phyloP scores from a whole-genome alignment of 1,284 basidiomycete genomes.

The Lignosus rhinocerotis region DNA sequence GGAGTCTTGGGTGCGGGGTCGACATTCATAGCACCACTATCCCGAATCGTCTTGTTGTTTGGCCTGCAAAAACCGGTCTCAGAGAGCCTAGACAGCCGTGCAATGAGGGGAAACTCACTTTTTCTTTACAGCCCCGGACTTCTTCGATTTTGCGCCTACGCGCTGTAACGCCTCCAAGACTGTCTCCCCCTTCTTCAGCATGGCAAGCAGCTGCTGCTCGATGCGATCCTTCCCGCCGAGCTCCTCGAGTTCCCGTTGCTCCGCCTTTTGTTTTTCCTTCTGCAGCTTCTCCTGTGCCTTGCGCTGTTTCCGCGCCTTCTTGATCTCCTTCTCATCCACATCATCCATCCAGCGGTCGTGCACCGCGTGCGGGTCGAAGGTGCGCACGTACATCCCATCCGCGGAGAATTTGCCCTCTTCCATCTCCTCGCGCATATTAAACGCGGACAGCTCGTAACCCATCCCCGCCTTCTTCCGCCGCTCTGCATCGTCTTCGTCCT shows the following conservation, averaged over 20 bases:
- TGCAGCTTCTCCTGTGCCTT: conserved; percentile 69
- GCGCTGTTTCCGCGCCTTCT: conserved; percentile 74
- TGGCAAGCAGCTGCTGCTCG: conserved; percentile 67
- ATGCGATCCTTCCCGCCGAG: conserved; percentile 68
- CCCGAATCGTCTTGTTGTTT: conserved; percentile 39
- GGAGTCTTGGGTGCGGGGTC: conserved; percentile 41
- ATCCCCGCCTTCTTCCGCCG: conserved; percentile 80
- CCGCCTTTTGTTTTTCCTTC: conserved; percentile 69
- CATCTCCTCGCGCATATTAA: conserved; percentile 99
- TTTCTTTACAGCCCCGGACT: conserved; percentile 43
- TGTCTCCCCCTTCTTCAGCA: conserved; percentile 88
- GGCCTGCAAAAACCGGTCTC: conserved; percentile 18
- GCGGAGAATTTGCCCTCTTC: conserved; percentile 95
- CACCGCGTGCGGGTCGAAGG: conserved; percentile 87
- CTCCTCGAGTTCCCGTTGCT: conserved; percentile 66
- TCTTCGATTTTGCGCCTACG: conserved; percentile 75
- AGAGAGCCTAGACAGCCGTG: not conserved
- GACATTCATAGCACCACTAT: conserved; percentile 44
- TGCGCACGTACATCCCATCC: conserved; percentile 86
- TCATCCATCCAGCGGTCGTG: conserved; percentile 97
- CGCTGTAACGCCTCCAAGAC: conserved; percentile 90
- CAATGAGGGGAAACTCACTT: conserved; percentile 22
- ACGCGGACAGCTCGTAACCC: conserved; percentile 92
- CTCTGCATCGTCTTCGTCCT: conserved; percentile 79
- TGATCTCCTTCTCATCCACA: conserved; percentile 84